phyloP scores from a whole-genome alignment of 176 grass and related monocot species.

The Ampelocalamus luodianensis region DNA sequence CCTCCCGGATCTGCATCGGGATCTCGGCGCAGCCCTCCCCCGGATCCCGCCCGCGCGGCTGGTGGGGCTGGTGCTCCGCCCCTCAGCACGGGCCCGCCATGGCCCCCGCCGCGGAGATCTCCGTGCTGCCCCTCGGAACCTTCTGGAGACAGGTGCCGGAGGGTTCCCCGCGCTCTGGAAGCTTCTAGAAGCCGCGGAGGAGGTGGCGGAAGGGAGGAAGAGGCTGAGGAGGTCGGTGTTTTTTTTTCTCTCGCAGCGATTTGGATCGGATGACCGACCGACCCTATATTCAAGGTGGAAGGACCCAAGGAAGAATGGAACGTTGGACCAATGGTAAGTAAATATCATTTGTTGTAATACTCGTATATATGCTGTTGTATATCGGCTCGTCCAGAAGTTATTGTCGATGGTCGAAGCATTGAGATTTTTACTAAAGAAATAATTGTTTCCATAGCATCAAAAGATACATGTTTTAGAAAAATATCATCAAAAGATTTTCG shows the following conservation, averaged over 20 bases:
- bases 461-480: too few species aligned
- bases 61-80: neutral
- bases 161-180: constrained; percentile 21
- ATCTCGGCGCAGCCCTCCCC: constrained; percentile 18
- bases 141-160: neutral
- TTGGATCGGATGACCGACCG: neutral
- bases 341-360: too few species aligned
- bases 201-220: neutral
- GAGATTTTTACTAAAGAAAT: too few species aligned
- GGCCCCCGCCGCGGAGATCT: constrained; percentile 33
- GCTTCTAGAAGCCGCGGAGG: constrained; percentile 36
- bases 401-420: too few species aligned
- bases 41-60: constrained; percentile 1
- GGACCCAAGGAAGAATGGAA: neutral
- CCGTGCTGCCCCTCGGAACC: neutral
- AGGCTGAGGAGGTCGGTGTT: neutral
- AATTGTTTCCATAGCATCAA: too few species aligned
- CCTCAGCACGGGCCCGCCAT: constrained; percentile 44
- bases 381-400: too few species aligned
- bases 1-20: constrained; percentile 87
- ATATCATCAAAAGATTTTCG: too few species aligned
- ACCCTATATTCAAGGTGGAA: neutral
- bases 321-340: neutral
- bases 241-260: neutral
- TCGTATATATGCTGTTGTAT: too few species aligned